A percentile compares a stretch with the other conserved stretches of the same genome.
Conservation (phyloP, 805 yeast species). For the Lachancea waltii region DNA sequence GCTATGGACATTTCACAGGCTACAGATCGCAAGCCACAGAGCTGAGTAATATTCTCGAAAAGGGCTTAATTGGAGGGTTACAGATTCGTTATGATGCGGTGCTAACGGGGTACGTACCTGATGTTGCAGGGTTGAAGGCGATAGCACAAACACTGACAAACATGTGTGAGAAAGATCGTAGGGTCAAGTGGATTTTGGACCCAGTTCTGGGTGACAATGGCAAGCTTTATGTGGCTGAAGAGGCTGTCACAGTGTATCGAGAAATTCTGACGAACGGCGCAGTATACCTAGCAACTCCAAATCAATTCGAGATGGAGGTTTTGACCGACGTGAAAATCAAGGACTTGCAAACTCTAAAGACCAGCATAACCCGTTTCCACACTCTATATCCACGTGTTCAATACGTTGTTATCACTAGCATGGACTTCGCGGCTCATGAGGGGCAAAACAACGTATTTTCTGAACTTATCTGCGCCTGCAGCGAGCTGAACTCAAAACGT, state of each 20-base stretch:
- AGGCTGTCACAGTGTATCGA: conserved; percentile 47
- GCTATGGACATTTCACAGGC: conserved; percentile 68
- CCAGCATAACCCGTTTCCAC: conserved; percentile 39
- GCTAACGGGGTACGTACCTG: conserved; percentile 76
- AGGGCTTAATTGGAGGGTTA: conserved; percentile 47
- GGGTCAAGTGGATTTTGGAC: conserved; percentile 62
- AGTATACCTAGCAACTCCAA: conserved; percentile 57
- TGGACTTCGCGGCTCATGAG: conserved; percentile 21
- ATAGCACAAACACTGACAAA: conserved; percentile 39
- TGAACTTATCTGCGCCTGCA: conserved; percentile 14
- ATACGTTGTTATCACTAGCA: conserved; percentile 55
- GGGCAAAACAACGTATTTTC: background rate
- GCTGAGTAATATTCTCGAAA: conserved; percentile 40
- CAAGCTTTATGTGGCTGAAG: conserved; percentile 60
- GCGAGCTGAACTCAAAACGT: conserved; percentile 33
- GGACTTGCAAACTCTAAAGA: conserved; percentile 33
- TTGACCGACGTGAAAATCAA: conserved; percentile 43
- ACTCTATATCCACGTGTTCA: conserved; percentile 39
- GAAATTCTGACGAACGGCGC: conserved; percentile 38
- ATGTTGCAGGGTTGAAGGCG: conserved; percentile 45
- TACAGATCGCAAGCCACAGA: conserved; percentile 40
- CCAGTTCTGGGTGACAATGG: conserved; percentile 95
- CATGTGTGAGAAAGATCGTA: conserved; percentile 26
- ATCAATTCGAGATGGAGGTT: conserved; percentile 66
- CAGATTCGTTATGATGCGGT: conserved; percentile 54